Base-by-base conservation (phyloP, 2,329 filamentous ascomycete species). In the Fusarium penzigii region DNA sequence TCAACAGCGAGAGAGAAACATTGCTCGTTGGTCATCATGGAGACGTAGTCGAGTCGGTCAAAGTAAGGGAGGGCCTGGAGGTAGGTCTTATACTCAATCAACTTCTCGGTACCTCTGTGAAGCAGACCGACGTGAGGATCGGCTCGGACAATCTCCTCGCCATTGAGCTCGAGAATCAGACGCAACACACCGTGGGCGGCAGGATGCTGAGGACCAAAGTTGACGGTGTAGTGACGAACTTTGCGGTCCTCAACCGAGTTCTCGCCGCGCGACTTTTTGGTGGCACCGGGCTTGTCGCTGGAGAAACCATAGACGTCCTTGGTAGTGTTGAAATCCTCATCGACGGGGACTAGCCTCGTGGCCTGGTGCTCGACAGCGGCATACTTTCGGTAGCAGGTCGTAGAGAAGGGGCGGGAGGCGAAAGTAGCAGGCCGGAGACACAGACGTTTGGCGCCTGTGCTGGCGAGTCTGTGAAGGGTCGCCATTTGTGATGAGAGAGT, bases 1-100 rank as follows among this genome's bases (percentile, higher is more conserved):
- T 99, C 94, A 50, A 97, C 93, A 17, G 92, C 94, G 62, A 99
- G 83, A 38, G 92, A 86, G 76, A 91, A 99, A 71, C 92, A 96
- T 78, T 99, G 94, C 82, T 99, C 94, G 76, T 99, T 99, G 68
- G 94, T 99, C 94, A 99, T 99, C 95, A 99, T 99, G 68, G 92
- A 97, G 65, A 97, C 92, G 75, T 99, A 99, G 77, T 99, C 94
- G 73, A 99, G 82, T 65, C 94, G 91, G 78, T 99, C 94, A 72
- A 99, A 99, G 81, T 99, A 99, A 51, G 94, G 94, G 70, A 99
- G 81, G 52, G 94, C 94, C 81, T 99, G 94, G 69, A 97, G 84
- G 72, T 99, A 99, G 65, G 93, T 96, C 83, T 96, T 97, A 84
- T 99, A 99, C 82, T 99, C 94, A 77, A 97, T 97, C 77, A 99